phyloP scores from a whole-genome alignment of 345 rosid genomes.

The Linum trigynum region DNA sequence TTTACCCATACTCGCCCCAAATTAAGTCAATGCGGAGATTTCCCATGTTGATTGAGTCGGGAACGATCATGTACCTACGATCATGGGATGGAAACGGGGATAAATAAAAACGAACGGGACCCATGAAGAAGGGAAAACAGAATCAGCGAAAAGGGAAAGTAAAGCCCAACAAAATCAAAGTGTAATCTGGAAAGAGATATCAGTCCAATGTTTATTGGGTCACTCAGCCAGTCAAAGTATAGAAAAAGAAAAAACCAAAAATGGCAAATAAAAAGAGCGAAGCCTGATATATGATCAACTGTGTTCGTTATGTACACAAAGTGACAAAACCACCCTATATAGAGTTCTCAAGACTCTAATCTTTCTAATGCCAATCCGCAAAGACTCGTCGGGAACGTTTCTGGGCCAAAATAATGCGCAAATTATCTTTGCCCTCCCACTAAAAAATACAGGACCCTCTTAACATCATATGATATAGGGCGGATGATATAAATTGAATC shows the following conservation, averaged over 20 bases:
- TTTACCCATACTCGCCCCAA: too few species aligned
- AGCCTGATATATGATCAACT: not conserved
- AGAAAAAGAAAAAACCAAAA: too few species aligned
- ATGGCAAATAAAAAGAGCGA: not conserved
- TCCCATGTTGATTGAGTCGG: too few species aligned
- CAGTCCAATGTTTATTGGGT: not conserved
- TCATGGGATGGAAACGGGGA: too few species aligned
- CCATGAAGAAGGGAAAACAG: too few species aligned
- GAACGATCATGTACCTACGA: too few species aligned
- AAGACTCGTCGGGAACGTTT: not conserved
- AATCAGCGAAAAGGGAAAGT: too few species aligned
- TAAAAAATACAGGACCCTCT: not conserved
- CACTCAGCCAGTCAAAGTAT: not conserved
- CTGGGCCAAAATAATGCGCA: not conserved
- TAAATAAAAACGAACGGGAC: too few species aligned
- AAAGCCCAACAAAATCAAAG: too few species aligned
- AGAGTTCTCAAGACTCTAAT: not conserved
- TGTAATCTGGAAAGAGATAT: too few species aligned
- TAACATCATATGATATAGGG: not conserved
- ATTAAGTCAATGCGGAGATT: too few species aligned
- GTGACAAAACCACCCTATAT: not conserved
- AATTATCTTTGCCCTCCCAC: not conserved
- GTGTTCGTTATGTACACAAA: not conserved
- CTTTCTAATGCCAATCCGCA: not conserved
- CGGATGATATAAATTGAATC: not conserved